Percentiles rank a stretch among this genome's conserved stretches.
phyloP scores from a whole-genome alignment of 345 rosid genomes.

The Luvunga scandens region DNA sequence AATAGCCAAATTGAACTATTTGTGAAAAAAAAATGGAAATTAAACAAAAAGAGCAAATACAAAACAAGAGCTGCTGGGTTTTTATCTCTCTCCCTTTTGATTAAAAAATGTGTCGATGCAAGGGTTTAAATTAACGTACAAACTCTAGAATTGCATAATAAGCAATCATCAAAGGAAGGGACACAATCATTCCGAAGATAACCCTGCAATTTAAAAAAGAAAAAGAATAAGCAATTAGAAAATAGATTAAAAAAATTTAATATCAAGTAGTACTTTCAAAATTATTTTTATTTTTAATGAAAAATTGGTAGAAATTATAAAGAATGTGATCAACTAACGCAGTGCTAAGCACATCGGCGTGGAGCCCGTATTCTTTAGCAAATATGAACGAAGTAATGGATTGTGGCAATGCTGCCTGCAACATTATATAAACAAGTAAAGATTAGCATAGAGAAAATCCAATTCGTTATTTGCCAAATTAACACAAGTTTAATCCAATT shows the following conservation, averaged over 20 bases:
- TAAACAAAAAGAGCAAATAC: background rate
- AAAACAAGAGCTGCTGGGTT: too few species aligned
- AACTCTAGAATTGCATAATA: constrained; percentile 58
- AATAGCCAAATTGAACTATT: background rate
- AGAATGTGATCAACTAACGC: constrained; percentile 49
- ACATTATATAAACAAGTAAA: background rate
- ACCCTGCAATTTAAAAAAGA: constrained; percentile 38
- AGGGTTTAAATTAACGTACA: constrained; percentile 10
- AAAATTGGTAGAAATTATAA: too few species aligned
- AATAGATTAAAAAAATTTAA: background rate
- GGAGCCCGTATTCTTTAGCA: constrained; percentile 75
- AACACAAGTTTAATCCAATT: background rate
- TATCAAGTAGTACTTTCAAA: background rate
- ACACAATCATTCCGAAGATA: constrained; percentile 66
- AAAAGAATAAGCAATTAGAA: background rate
- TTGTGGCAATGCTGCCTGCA: constrained; percentile 80
- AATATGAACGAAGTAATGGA: constrained; percentile 73
- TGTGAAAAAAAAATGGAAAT: background rate
- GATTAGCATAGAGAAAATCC: background rate
- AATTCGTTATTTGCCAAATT: background rate
- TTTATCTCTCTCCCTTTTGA: background rate
- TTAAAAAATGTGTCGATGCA: too few species aligned
- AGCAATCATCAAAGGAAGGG: constrained; percentile 61
- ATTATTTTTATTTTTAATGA: too few species aligned
- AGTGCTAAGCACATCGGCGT: constrained; percentile 78